Conservation (phyloP, 2,329 filamentous ascomycete species). For the Lachnellula subtilissima region DNA sequence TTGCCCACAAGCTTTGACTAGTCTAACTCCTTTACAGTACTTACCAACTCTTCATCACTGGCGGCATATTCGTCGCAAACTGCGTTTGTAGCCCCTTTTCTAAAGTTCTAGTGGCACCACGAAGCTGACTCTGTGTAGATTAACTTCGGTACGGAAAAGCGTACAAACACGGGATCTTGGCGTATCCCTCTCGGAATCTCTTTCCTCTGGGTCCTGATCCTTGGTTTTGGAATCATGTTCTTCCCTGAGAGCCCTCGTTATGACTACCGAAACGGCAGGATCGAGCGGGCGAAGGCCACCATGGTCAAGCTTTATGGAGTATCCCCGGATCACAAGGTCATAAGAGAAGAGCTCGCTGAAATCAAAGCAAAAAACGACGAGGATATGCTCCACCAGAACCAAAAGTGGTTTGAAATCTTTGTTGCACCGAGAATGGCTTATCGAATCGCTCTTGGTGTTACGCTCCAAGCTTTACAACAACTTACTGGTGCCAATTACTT, state of each 20-base stretch:
- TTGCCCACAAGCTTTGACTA: background rate
- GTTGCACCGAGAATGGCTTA: constrained; percentile 55
- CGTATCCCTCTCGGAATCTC: constrained; percentile 54
- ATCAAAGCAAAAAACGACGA: constrained; percentile 61
- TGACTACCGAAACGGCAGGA: constrained; percentile 43
- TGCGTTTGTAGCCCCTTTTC: constrained; percentile 19
- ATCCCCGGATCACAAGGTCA: constrained; percentile 40
- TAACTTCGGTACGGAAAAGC: constrained; percentile 43
- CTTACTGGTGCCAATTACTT: constrained; percentile 59
- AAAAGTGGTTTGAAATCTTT: constrained; percentile 56
- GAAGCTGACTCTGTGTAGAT: constrained; percentile 26
- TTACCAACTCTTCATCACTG: constrained; percentile 68
- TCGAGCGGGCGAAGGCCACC: constrained; percentile 44
- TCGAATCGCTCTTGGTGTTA: constrained; percentile 58
- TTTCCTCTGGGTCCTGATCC: constrained; percentile 46
- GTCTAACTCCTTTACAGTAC: constrained; percentile 35
- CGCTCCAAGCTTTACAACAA: constrained; percentile 62
- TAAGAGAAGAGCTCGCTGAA: constrained; percentile 35
- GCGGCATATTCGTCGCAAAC: constrained; percentile 57
- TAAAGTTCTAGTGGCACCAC: background rate
- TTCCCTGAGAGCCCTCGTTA: constrained; percentile 54
- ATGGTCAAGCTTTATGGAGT: constrained; percentile 49
- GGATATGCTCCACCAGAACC: constrained; percentile 57
- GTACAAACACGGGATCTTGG: constrained; percentile 46
- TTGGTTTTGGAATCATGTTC: constrained; percentile 47